Conservation (phyloP, 1,284 basidiomycete species). For the Ceratobasidium sp. region DNA sequence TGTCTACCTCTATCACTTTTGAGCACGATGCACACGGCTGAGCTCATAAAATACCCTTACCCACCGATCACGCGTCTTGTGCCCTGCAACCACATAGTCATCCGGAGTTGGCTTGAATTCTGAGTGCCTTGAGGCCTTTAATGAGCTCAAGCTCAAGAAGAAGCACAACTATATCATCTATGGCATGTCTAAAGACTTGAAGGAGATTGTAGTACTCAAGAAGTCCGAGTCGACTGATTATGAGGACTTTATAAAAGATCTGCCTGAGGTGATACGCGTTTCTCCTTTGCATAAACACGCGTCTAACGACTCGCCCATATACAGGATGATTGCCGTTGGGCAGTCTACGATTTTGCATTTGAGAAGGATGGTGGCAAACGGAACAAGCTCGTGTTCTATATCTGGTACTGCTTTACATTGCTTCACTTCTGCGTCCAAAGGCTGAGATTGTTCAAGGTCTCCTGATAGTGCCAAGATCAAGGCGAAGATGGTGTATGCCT, state of each 20-base stretch:
- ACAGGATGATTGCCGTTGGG: conserved; percentile 81
- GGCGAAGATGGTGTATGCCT: conserved; percentile 95
- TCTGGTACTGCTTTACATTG: conserved; percentile 66
- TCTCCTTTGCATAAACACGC: background rate
- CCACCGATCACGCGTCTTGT: conserved; percentile 23
- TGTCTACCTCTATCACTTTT: background rate
- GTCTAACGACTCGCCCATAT: background rate
- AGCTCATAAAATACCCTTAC: conserved; percentile 38
- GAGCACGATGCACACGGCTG: background rate
- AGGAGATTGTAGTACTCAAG: conserved; percentile 47
- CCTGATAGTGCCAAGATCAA: conserved; percentile 91
- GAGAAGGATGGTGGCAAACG: conserved; percentile 84
- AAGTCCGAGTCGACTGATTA: conserved; percentile 67
- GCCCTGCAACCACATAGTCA: conserved; percentile 29
- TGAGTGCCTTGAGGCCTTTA: conserved; percentile 31
- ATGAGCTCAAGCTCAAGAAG: conserved; percentile 48
- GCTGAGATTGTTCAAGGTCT: conserved; percentile 68
- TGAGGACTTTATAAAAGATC: conserved; percentile 80
- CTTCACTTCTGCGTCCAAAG: too few species aligned
- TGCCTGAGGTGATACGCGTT: conserved; percentile 69
- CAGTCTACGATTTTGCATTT: conserved; percentile 93
- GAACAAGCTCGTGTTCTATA: conserved; percentile 91
- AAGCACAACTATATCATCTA: conserved; percentile 47
- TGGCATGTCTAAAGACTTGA: conserved; percentile 23
- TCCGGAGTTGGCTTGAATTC: conserved; percentile 47